Conservation (phyloP, 192 early-diverging fungal species). For the Coemansia sp. region DNA sequence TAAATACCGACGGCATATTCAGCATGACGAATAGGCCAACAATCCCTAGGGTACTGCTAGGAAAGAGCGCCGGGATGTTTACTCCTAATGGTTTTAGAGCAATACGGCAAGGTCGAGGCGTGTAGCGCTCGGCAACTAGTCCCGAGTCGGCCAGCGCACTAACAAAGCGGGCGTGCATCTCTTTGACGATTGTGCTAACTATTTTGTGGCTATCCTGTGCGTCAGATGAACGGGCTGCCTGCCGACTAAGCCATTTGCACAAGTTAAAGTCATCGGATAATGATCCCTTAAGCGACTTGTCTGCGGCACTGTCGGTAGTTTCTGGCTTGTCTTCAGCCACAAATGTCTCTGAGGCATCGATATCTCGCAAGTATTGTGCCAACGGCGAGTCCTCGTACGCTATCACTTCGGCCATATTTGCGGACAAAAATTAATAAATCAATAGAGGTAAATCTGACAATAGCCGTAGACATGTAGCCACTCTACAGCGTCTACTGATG, state of each 20-base stretch:
- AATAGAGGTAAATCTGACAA: background rate
- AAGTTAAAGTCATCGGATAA: background rate
- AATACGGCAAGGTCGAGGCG: conserved; percentile 18
- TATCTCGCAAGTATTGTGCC: conserved; percentile 42
- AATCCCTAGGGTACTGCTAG: background rate
- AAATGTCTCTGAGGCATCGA: conserved; percentile 22
- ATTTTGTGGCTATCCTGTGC: background rate
- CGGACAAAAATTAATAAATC: background rate
- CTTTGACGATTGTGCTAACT: background rate
- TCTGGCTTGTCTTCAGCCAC: conserved; percentile 18
- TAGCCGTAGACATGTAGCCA: background rate
- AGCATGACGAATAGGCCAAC: background rate
- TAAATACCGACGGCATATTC: background rate
- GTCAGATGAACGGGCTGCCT: background rate
- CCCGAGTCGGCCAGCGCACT: conserved; percentile 26
- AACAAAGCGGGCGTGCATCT: background rate
- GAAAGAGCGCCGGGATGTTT: background rate
- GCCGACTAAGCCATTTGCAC: background rate
- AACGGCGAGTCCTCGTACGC: conserved; percentile 52
- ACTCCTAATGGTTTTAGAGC: background rate
- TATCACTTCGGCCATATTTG: conserved; percentile 40
- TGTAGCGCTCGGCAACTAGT: conserved; percentile 33
- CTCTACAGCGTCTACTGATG: background rate
- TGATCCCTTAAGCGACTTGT: no score
- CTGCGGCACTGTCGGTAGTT: background rate